Conservation (phyloP, 2,329 filamentous ascomycete genomes). For the Talaromyces verruculosus region DNA sequence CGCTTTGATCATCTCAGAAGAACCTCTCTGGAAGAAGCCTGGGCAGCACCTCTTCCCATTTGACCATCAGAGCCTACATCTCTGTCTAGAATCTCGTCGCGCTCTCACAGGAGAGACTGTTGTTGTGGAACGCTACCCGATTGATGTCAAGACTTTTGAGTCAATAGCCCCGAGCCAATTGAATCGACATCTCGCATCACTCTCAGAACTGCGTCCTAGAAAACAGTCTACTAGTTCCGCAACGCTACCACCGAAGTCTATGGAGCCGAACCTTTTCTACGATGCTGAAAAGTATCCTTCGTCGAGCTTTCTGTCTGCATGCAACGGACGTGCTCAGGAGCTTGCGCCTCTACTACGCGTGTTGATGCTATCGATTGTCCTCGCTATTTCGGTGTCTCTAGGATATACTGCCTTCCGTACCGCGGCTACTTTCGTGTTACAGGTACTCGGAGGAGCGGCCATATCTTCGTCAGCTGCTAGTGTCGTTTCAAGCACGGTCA, state of each 20-base stretch:
- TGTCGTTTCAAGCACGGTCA: slow-evolving; percentile 21
- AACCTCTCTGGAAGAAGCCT: slow-evolving; percentile 42
- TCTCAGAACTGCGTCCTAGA: slow-evolving; percentile 37
- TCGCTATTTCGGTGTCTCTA: slow-evolving; percentile 31
- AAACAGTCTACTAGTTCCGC: slow-evolving; percentile 26
- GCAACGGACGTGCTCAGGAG: slow-evolving; percentile 26
- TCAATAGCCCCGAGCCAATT: slow-evolving; percentile 49
- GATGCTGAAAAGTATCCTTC: slow-evolving; percentile 30
- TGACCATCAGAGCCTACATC: slow-evolving; percentile 44
- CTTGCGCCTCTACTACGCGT: slow-evolving; percentile 32
- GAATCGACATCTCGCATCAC: slow-evolving; percentile 48
- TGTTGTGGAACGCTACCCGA: slow-evolving; percentile 43
- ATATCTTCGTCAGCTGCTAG: slow-evolving; percentile 25
- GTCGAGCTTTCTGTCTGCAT: slow-evolving; percentile 29
- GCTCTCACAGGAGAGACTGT: slow-evolving; percentile 34
- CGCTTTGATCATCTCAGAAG: slow-evolving; percentile 47
- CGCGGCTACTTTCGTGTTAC: slow-evolving; percentile 28
- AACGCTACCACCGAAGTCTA: slow-evolving; percentile 14
- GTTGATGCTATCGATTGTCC: slow-evolving; percentile 30
- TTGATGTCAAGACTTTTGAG: slow-evolving; percentile 50
- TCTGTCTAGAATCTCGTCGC: slow-evolving; percentile 45
- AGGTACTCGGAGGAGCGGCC: slow-evolving; percentile 29
- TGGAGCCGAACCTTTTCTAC: slow-evolving; percentile 22
- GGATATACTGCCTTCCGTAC: slow-evolving; percentile 34
- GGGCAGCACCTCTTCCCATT: slow-evolving; percentile 36